Evolutionary conservation across 371 early-diverging fungal species (phyloP).

Genomic region (Chytridium lagenaria): DNA sequence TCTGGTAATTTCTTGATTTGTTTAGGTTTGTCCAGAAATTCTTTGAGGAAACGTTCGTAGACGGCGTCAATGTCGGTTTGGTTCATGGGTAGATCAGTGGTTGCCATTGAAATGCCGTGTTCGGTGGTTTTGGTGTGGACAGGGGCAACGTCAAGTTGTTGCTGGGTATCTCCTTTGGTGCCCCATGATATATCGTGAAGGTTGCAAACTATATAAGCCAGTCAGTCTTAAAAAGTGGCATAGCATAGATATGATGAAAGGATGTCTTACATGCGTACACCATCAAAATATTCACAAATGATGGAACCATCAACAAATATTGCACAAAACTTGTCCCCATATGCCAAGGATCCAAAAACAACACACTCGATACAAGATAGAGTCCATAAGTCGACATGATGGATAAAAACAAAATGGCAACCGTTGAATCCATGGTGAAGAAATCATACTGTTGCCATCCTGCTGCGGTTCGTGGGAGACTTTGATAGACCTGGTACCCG

Average conservation of each 20-base stretch:
- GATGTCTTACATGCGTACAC: constrained; percentile 82
- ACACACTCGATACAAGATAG: constrained; percentile 76
- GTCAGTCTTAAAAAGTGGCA: too few relatives aligned
- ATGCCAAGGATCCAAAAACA: constrained; percentile 92
- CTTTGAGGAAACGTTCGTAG: constrained; percentile 72
- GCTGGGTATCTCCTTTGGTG: constrained; percentile 54
- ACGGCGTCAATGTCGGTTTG: constrained; percentile 78
- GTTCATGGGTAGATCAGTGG: constrained; percentile 74
- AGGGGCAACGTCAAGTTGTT: constrained; percentile 27
- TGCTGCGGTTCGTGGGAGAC: background rate
- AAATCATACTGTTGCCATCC: background rate
- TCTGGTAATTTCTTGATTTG: constrained; percentile 51
- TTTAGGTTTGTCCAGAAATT: constrained; percentile 34
- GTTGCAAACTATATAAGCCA: constrained; percentile 50
- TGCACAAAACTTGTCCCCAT: constrained; percentile 88
- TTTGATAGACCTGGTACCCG: constrained; percentile 39
- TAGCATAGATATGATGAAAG: too few relatives aligned
- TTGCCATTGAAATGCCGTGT: constrained; percentile 40
- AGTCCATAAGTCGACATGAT: constrained; percentile 82
- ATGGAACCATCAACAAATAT: constrained; percentile 84
- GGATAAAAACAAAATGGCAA: constrained; percentile 60
- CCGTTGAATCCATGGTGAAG: background rate
- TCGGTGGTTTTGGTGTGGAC: constrained; percentile 23
- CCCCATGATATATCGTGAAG: constrained; percentile 91
- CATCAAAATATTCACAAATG: constrained; percentile 87